Percentiles rank a stretch among this genome's conserved stretches.
Evolutionary conservation across 1,139 yeast species (phyloP).

Genomic region (Yamadazyma pseudoaaseri): DNA sequence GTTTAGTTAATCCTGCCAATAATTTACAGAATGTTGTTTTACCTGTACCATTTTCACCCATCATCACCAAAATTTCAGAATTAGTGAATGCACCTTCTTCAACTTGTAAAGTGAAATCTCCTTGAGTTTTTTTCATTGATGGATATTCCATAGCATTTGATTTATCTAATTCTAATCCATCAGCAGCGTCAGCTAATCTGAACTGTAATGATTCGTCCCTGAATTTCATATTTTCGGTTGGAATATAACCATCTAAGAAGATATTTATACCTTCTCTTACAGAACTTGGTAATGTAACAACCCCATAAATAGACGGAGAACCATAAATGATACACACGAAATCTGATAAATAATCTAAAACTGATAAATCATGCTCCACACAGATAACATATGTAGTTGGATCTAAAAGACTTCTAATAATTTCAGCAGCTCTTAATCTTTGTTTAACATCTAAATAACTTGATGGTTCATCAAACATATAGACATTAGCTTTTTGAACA

Average conservation of each 20-base stretch:
- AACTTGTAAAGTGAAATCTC: constrained; percentile 84
- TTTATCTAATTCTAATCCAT: constrained; percentile 72
- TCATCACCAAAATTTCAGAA: constrained; percentile 96
- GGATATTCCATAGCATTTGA: constrained; percentile 79
- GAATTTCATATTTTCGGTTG: constrained; percentile 94
- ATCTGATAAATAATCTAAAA: constrained; percentile 92
- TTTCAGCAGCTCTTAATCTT: constrained; percentile 95
- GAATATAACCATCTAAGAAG: constrained; percentile 96
- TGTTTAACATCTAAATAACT: constrained; percentile 97
- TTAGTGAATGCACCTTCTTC: constrained; percentile 90
- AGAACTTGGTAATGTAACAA: constrained; percentile 90
- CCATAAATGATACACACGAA: constrained; percentile 95
- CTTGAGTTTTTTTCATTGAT: constrained; percentile 83
- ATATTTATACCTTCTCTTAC: constrained; percentile 99
- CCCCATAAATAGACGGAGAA: constrained; percentile 98
- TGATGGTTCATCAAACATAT: constrained; percentile 99
- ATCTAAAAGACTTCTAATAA: constrained; percentile 78
- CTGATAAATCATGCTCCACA: constrained; percentile 98
- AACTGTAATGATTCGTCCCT: constrained; percentile 94
- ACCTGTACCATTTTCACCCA: constrained; percentile 99
- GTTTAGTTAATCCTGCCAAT: constrained; percentile 87
- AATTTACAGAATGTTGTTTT: constrained; percentile 95
- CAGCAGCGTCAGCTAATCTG: constrained; percentile 90
- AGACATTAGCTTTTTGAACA: constrained; percentile 91
- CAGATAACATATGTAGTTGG: constrained; percentile 84